These are phyloP conservation scores for Gastroboletus turbinatus DNA, from an alignment of 1,284 basidiomycete species.

Conservation along the genomic window DNA sequence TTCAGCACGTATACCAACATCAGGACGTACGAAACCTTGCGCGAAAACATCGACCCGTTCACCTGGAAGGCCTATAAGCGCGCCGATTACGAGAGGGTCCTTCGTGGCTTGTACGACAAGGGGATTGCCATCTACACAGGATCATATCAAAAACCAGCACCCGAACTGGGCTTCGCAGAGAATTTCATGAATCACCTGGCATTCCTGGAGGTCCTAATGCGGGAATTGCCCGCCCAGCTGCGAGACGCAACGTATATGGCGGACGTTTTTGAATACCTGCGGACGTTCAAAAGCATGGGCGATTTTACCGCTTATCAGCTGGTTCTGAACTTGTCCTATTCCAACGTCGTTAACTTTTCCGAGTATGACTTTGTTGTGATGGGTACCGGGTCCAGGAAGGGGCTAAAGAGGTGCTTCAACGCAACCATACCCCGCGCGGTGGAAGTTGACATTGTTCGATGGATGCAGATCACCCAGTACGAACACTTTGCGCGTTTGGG, in stretches of 20 bases:
- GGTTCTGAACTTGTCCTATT: conserved; percentile 55
- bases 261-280: conserved; percentile 54
- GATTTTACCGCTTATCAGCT: conserved; percentile 61
- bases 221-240: conserved; percentile 44
- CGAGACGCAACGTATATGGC: conserved; percentile 44
- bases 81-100: conserved; percentile 46
- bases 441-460: conserved; percentile 55
- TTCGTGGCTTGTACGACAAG: conserved; percentile 39
- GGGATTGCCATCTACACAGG: conserved; percentile 54
- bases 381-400: conserved; percentile 56
- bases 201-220: conserved; percentile 57
- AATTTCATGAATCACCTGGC: conserved; percentile 55
- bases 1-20: conserved; percentile 62
- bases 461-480: conserved; percentile 52
- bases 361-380: conserved; percentile 60
- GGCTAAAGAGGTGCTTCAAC: conserved; percentile 44
- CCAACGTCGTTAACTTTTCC: conserved; percentile 53
- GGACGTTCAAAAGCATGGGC: conserved; percentile 60
- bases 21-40: conserved; percentile 59
- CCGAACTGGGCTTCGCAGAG: conserved; percentile 43
- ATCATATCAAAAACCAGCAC: conserved; percentile 65
- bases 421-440: conserved; percentile 32
- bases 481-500: conserved; percentile 53
- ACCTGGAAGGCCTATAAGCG: conserved; percentile 52
- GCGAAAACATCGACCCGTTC: conserved; percentile 46